Evolutionary conservation across 2,329 filamentous ascomycete species (phyloP).

Genomic region (Paraphoma chrysanthemicola): DNA sequence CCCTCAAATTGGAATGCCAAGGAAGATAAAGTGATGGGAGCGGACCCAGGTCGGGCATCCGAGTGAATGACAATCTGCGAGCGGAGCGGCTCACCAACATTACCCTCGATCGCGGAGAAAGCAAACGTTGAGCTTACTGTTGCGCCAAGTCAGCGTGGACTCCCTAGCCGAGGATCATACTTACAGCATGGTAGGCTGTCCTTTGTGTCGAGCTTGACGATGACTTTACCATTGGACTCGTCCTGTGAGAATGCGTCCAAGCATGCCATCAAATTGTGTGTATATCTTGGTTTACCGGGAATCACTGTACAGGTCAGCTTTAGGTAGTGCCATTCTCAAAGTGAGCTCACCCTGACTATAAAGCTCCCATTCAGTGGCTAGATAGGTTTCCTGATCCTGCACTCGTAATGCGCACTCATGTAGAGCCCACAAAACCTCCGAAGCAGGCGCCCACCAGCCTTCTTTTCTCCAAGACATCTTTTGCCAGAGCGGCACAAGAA

Average conservation of each 20-base stretch:
- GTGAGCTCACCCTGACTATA: slow-evolving; percentile 39
- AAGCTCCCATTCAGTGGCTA: slow-evolving; percentile 66
- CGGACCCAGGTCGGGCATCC: slow-evolving; percentile 52
- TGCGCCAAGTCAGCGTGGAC: slow-evolving; percentile 34
- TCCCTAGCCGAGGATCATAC: slow-evolving; percentile 35
- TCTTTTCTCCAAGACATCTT: slow-evolving; percentile 64
- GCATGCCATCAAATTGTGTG: slow-evolving; percentile 56
- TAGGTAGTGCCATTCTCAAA: not conserved
- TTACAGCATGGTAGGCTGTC: slow-evolving; percentile 59
- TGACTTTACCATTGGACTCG: slow-evolving; percentile 50
- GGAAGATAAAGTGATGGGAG: slow-evolving; percentile 56
- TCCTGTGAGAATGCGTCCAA: slow-evolving; percentile 48
- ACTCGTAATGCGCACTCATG: slow-evolving; percentile 59
- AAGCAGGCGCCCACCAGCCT: slow-evolving; percentile 66
- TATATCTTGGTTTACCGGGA: slow-evolving; percentile 40
- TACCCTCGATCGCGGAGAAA: slow-evolving; percentile 62
- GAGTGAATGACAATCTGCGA: slow-evolving; percentile 63
- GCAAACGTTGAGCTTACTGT: slow-evolving; percentile 59
- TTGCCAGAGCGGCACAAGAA: slow-evolving; percentile 63
- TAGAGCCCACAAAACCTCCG: slow-evolving; percentile 60
- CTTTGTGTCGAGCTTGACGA: slow-evolving; percentile 56
- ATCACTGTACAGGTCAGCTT: slow-evolving; percentile 36
- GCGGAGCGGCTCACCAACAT: slow-evolving; percentile 65
- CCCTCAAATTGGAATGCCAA: slow-evolving; percentile 62
- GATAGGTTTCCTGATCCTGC: slow-evolving; percentile 55